phyloP scores from a whole-genome alignment of 495 filamentous ascomycete species.

The Aspergillus sclerotioniger region DNA sequence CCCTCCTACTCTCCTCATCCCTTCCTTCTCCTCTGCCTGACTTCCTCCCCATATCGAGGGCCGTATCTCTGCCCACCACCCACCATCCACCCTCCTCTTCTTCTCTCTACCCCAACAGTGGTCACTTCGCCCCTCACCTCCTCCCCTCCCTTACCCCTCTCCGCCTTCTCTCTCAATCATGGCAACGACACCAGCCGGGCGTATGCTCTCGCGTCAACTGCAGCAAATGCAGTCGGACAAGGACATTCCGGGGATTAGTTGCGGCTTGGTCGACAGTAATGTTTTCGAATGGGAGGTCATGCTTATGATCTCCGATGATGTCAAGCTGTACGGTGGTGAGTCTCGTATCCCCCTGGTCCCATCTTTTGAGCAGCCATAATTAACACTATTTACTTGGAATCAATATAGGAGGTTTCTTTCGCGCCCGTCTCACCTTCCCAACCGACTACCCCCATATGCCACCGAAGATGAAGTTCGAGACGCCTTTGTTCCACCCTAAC shows the following conservation, averaged over 20 bases:
- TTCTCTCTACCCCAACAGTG: not conserved
- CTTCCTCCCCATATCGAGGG: not conserved
- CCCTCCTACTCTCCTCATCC: not conserved
- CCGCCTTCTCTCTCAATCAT: constrained; percentile 23
- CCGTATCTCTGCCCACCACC: not conserved
- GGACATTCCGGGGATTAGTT: constrained; percentile 91
- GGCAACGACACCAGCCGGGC: constrained; percentile 60
- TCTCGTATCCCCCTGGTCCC: constrained; percentile 6
- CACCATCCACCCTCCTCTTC: not conserved
- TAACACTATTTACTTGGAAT: not conserved
- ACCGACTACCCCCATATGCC: constrained; percentile 83
- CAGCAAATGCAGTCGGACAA: constrained; percentile 91
- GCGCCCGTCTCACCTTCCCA: constrained; percentile 75
- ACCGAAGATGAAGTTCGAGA: constrained; percentile 87
- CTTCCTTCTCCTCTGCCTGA: not conserved
- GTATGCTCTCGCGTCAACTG: constrained; percentile 78
- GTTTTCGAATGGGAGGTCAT: constrained; percentile 99
- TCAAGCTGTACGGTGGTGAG: constrained; percentile 89
- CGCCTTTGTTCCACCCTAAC: constrained; percentile 92
- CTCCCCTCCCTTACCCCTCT: constrained; percentile 3
- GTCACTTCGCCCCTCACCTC: not conserved
- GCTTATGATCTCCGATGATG: constrained; percentile 97
- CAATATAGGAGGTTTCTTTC: constrained; percentile 77
- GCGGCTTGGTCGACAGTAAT: constrained; percentile 81
- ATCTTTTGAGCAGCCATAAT: not conserved